Evolutionary conservation across 2,329 filamentous ascomycete species (phyloP), one percentile per base, ranked within the genome.

Genomic region (Aureobasidium sp.): DNA sequence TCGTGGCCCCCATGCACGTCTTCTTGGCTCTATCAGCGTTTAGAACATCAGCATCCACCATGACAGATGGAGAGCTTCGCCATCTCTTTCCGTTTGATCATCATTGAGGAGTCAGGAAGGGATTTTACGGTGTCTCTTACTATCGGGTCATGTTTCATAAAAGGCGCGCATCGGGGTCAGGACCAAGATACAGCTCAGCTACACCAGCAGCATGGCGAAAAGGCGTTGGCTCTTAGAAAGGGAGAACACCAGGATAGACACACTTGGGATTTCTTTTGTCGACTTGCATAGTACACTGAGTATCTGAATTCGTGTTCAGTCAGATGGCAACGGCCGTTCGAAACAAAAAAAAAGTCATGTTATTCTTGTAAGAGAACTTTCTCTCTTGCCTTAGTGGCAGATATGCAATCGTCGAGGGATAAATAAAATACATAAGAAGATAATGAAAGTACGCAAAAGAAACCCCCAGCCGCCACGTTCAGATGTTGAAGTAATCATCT

Each of bases 141-240:
- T 34, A 44, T 44, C 25, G 53, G 53, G 53, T 57, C 53, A 45
- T 45, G 31, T 36, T 45, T 57, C 53, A 58, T 58, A 39, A 37
- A 48, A 58, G 55, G 55, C 55, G 55, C 55, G 55, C 42, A 48
- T 58, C 27, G 53, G 53, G 39, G 45, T 44, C 53, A 29, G 29
- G 53, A 57, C 27, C 39, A 31, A 57, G 45, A 57, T 41, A 57
- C 37, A 55, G 51, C 37, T 42, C 42, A 58, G 55, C 55, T 58
- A 47, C 55, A 58, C 15, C 55, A 58, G 55, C 55, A 42, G 55
- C 55, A 58, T 58, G 55, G 55, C 55, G 55, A 58, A 58, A 29
- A 58, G 55, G 55, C 55, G 55, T 58, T 58, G 55, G 27, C 55
- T 47, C 29, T 58, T 48, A 22, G 15, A 48, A 6, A 39, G 20